Percentiles rank a stretch among this genome's conserved stretches.
Evolutionary conservation across 2,329 filamentous ascomycete genomes (phyloP).

Genomic region (Periconia digitata): DNA sequence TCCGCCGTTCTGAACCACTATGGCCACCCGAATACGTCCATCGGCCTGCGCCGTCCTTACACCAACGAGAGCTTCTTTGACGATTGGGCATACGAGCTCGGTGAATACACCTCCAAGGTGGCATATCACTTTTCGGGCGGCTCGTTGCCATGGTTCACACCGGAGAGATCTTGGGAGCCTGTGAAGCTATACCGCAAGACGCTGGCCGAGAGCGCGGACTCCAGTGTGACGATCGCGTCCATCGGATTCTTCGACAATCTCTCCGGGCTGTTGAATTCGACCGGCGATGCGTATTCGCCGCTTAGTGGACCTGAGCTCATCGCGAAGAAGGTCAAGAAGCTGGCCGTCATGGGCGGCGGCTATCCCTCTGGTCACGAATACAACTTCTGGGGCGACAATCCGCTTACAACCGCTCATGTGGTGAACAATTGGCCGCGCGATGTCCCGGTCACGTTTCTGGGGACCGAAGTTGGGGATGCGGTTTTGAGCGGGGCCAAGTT

Average conservation of each 20-base stretch:
- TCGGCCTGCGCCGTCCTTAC: conserved; percentile 46
- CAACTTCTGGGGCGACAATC: conserved; percentile 52
- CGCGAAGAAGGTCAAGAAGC: conserved; percentile 49
- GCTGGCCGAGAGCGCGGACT: conserved; percentile 43
- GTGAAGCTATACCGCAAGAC: conserved; percentile 51
- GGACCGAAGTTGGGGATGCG: conserved; percentile 47
- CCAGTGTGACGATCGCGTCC: conserved; percentile 50
- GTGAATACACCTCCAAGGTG: conserved; percentile 52
- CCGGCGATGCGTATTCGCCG: conserved; percentile 43
- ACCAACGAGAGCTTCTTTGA: conserved; percentile 51
- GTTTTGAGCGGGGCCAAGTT: conserved; percentile 47
- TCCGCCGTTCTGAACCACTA: conserved; percentile 47
- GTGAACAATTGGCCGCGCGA: conserved; percentile 49
- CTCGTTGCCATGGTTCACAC: conserved; percentile 36
- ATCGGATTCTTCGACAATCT: conserved; percentile 54
- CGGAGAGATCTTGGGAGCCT: conserved; percentile 46
- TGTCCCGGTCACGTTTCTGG: conserved; percentile 43
- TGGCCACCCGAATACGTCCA: conserved; percentile 38
- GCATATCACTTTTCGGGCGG: conserved; percentile 48
- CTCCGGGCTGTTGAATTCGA: conserved; percentile 51
- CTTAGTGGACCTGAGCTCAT: conserved; percentile 48
- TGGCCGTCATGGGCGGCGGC: conserved; percentile 56
- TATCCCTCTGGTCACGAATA: conserved; percentile 53
- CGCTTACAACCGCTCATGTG: conserved; percentile 46
- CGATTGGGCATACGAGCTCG: conserved; percentile 38